Conservation (phyloP, 768 basidiomycete species). For the Rhodotorula toruloides region DNA sequence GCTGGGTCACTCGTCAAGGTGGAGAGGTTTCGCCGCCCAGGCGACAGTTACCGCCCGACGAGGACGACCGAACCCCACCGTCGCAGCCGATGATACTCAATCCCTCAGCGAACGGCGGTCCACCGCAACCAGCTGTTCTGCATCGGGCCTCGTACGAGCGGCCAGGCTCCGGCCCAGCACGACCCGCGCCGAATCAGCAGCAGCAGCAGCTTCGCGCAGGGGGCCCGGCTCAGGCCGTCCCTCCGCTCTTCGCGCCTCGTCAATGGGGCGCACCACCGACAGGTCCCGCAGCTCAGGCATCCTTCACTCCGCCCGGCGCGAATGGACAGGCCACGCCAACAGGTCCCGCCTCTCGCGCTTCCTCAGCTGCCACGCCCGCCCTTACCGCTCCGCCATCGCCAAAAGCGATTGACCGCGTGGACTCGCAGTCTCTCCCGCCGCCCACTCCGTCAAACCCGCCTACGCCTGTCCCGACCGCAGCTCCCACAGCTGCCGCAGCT, state of each 20-base stretch:
- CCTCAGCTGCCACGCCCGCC: background rate
- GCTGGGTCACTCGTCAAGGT: background rate
- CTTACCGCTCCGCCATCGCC: background rate
- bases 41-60: background rate
- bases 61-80: constrained; percentile 2
- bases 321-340: background rate
- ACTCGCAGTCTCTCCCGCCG: background rate
- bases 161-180: background rate
- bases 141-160: constrained; percentile 20
- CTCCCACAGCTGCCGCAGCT: background rate
- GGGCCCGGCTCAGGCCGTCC: too few species aligned
- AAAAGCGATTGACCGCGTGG: background rate
- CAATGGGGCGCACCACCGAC: constrained; percentile 8
- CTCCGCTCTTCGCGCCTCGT: background rate
- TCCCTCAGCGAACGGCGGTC: too few species aligned
- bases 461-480: too few species aligned
- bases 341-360: background rate
- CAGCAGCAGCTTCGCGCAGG: too few species aligned
- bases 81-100: constrained; percentile 1
- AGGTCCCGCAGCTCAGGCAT: background rate
- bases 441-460: background rate
- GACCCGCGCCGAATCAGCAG: too few species aligned
- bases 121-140: background rate
- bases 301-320: background rate
- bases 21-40: constrained; percentile 19